Percentiles rank a stretch among this genome's conserved stretches.
These are phyloP conservation scores for Salix arbutifolia DNA, from an alignment of 345 rosid species.

Conservation along the genomic window DNA sequence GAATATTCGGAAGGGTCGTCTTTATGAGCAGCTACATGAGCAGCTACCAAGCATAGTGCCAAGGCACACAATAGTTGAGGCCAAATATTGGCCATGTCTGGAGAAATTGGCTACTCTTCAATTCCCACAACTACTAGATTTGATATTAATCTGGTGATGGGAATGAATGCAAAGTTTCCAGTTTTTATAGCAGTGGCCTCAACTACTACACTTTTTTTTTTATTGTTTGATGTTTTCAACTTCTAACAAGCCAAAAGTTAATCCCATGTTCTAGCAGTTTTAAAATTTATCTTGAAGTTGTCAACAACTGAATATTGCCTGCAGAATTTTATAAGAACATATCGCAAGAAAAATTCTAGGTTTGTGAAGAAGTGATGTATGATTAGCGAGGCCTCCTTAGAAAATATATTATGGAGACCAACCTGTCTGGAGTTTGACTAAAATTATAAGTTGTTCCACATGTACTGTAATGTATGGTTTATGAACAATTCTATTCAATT, in stretches of 20 bases:
- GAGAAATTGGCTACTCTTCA: background rate
- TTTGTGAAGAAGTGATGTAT: background rate
- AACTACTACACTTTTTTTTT: background rate
- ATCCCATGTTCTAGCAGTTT: background rate
- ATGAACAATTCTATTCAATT: no score
- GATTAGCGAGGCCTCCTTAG: no score
- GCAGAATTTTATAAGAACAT: background rate
- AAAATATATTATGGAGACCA: no score
- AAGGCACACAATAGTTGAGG: slow-evolving; percentile 24
- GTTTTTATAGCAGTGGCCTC: background rate
- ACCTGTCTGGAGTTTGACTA: no score
- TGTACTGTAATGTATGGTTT: no score
- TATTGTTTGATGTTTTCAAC: background rate
- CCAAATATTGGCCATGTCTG: slow-evolving; percentile 39
- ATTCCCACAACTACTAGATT: background rate
- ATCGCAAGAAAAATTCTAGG: background rate
- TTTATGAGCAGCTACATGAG: slow-evolving; percentile 19
- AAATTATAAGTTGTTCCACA: no score
- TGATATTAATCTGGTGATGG: background rate
- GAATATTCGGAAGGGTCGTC: background rate
- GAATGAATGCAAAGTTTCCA: background rate
- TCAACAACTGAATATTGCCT: background rate
- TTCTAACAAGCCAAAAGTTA: background rate
- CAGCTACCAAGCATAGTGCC: slow-evolving; percentile 24
- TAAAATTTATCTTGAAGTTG: background rate